phyloP scores from a whole-genome alignment of 2,329 filamentous ascomycete species.

The Parafenestella ontariensis region DNA sequence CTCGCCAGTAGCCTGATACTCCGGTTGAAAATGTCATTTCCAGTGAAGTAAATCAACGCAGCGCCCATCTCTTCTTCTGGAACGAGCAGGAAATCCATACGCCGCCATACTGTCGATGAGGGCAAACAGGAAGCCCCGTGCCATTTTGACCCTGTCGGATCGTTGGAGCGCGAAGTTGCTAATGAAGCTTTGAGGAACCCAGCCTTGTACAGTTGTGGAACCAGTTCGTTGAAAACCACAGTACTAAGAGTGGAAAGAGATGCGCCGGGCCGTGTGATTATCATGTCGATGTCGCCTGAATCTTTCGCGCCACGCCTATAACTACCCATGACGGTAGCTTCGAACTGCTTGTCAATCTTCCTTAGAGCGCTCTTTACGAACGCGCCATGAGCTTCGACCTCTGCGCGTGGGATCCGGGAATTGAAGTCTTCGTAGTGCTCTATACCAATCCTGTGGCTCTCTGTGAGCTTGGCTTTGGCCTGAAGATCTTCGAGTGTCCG shows the following conservation, averaged over 20 bases:
- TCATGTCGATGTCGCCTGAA: slow-evolving; percentile 84
- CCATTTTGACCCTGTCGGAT: slow-evolving; percentile 75
- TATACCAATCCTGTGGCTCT: slow-evolving; percentile 76
- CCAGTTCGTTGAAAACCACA: slow-evolving; percentile 68
- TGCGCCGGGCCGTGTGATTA: slow-evolving; percentile 75
- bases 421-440: slow-evolving; percentile 82
- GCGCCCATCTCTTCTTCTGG: slow-evolving; percentile 81
- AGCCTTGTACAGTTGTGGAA: slow-evolving; percentile 65
- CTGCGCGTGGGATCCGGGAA: slow-evolving; percentile 75
- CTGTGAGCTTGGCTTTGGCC: slow-evolving; percentile 66
- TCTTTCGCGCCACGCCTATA: slow-evolving; percentile 79
- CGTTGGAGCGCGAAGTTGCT: slow-evolving; percentile 61
- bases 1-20: slow-evolving; percentile 81
- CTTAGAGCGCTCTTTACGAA: slow-evolving; percentile 68
- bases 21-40: slow-evolving; percentile 93
- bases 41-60: slow-evolving; percentile 92
- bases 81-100: slow-evolving; percentile 85
- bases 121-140: slow-evolving; percentile 83
- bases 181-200: slow-evolving; percentile 75
- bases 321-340: slow-evolving; percentile 80
- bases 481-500: slow-evolving; percentile 76
- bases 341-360: slow-evolving; percentile 67
- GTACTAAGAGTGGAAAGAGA: slow-evolving; percentile 61
- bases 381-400: slow-evolving; percentile 73
- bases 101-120: slow-evolving; percentile 67